Evolutionary conservation across 2,329 filamentous ascomycete genomes (phyloP), one percentile per base, ranked within the genome.

Genomic region (Juglanconis sp.): DNA sequence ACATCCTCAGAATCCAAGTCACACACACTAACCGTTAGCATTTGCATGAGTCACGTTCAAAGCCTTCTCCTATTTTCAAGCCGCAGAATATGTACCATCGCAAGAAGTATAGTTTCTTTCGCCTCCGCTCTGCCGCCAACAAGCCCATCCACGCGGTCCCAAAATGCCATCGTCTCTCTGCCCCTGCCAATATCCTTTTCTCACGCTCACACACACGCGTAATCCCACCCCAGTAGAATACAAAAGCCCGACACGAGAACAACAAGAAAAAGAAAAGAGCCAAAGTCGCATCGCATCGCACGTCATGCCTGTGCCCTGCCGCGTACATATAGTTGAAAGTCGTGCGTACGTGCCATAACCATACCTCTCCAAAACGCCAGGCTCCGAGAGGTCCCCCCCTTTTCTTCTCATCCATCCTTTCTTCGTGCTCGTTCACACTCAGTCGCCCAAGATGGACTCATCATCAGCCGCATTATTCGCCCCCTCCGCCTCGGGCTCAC

Each of bases 371-470:
- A 57, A 57, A 62, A 62, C 60, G 60, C 60, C 57, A 57, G 53
- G 60, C 60, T 61, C 54, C 49, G 47, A 58, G 53, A 50, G 53
- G 54, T 17, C 34, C 30, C 30, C 30, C 34, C 36, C 15, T 38
- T 32, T 17, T 13, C 6, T 24, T 17, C 17, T 32, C 31, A 13
- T n/a, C 24, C 38, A 8, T n/a, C 7, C 15, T 30, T 15, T 24
- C 38, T 32, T 11, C 10, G 13, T 4, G 38, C n/a, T 36, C 40
- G 5, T 42, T 38, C 46, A 3, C 47, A 30, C 52, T 72, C 69
- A 81, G 63, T 81, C 79, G 24, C 79, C 79, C 46, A 81, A 67
- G 63, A 80, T 70, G 62, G 74, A 73, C 57, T 80, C 78, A 60
- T 79, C 77, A 61, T 71, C 74, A 54, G 76, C 77, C 62, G 77